These are phyloP conservation scores for Fusarium praegraminearum DNA, from an alignment of 2,329 filamentous ascomycete genomes.

Conservation along the genomic window DNA sequence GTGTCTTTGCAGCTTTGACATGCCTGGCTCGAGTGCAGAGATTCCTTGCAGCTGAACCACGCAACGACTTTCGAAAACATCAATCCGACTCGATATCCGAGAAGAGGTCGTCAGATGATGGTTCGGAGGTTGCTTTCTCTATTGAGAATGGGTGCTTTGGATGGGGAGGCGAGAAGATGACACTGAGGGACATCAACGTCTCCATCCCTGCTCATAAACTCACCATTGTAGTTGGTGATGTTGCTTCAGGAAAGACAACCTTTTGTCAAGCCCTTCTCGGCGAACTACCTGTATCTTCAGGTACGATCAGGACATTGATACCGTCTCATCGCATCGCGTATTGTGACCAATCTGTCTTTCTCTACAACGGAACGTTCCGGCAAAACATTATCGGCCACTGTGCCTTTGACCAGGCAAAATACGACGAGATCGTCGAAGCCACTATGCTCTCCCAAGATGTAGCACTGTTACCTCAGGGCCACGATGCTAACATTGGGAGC, in stretches of 20 bases:
- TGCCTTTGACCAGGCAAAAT: slow-evolving; percentile 49
- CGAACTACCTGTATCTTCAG: slow-evolving; percentile 44
- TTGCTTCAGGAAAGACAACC: slow-evolving; percentile 54
- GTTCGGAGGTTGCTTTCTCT: slow-evolving; percentile 8
- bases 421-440: slow-evolving; percentile 53
- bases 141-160: slow-evolving; percentile 43
- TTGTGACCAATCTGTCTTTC: slow-evolving; percentile 52
- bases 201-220: slow-evolving; percentile 40
- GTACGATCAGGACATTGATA: slow-evolving; percentile 26
- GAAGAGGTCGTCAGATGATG: not conserved
- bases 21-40: slow-evolving; percentile 54
- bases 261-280: slow-evolving; percentile 54
- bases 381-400: slow-evolving; percentile 55
- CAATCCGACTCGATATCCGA: slow-evolving; percentile 1
- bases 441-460: slow-evolving; percentile 52
- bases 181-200: slow-evolving; percentile 34
- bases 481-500: slow-evolving; percentile 55
- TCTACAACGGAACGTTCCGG: slow-evolving; percentile 53
- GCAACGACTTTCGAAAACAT: slow-evolving; percentile 39
- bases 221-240: slow-evolving; percentile 55
- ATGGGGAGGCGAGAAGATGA: slow-evolving; percentile 45
- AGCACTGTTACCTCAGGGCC: slow-evolving; percentile 50
- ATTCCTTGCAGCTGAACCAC: slow-evolving; percentile 52
- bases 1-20: slow-evolving; percentile 49
- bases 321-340: slow-evolving; percentile 45